A percentile compares a stretch with the other conserved stretches of the same genome.
phyloP scores from a whole-genome alignment of 306 rosid genomes.

The Trichosanthes cucumerina region DNA sequence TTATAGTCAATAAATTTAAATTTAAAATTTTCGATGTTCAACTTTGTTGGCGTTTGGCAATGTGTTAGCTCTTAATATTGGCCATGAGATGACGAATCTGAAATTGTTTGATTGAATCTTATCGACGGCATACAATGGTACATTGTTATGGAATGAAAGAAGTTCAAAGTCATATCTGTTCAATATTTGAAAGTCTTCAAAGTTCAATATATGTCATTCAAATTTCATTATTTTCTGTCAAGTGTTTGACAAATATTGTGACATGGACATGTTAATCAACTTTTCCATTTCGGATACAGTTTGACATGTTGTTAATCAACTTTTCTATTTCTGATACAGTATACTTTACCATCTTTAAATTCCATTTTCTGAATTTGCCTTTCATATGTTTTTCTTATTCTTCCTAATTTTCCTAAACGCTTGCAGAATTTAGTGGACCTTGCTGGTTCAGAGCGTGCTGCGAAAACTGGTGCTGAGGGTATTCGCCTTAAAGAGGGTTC shows the following conservation, averaged over 20 bases:
- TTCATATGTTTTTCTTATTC: background rate
- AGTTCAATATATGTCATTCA: background rate
- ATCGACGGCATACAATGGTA: background rate
- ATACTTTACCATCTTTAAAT: background rate
- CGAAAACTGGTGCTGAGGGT: slow-evolving; percentile 98
- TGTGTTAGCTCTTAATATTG: too few species aligned
- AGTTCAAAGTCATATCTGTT: background rate
- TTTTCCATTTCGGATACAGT: background rate
- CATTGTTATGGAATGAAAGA: background rate
- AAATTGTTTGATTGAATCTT: too few species aligned
- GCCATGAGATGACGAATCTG: too few species aligned
- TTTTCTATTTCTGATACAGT: background rate
- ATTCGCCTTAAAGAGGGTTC: slow-evolving; percentile 93
- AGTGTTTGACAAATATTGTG: background rate
- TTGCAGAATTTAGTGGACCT: slow-evolving; percentile 91
- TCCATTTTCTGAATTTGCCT: background rate
- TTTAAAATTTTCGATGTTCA: too few species aligned
- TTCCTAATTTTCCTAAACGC: slow-evolving; percentile 7
- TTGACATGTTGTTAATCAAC: background rate
- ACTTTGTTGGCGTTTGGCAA: too few species aligned
- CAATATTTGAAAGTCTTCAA: background rate
- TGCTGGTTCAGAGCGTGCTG: slow-evolving; percentile 99
- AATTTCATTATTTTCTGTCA: background rate
- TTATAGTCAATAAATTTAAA: too few species aligned
- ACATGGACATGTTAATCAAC: background rate